A percentile compares a stretch with the other conserved stretches of the same genome.
phyloP scores from a whole-genome alignment of 2,329 filamentous ascomycete species.

The Neoarthrinium moseri region DNA sequence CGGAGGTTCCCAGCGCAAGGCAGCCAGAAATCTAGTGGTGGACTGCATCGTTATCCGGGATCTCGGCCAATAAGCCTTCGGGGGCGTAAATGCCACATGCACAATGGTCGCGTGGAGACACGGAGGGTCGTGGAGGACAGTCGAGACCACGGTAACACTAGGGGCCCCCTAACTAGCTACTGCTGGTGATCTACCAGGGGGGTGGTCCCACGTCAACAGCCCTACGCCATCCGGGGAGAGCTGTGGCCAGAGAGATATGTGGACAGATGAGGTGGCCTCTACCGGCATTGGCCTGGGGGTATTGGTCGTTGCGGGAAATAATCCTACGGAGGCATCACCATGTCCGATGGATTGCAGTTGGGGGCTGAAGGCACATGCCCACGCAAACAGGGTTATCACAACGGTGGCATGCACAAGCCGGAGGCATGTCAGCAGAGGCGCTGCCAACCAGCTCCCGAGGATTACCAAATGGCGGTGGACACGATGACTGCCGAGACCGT shows the following conservation, averaged over 20 bases:
- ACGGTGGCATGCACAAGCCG: neutral
- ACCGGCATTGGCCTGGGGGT: neutral
- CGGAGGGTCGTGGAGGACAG: neutral
- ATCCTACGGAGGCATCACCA: neutral
- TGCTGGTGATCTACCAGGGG: neutral
- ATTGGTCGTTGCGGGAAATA: no score
- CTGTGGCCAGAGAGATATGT: neutral
- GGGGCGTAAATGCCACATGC: conserved; percentile 9
- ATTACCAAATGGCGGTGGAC: neutral
- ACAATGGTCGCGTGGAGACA: conserved; percentile 8
- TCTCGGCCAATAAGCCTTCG: conserved; percentile 14
- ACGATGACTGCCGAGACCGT: neutral
- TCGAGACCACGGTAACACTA: no score
- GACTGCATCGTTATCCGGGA: conserved; percentile 12
- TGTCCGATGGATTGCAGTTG: neutral
- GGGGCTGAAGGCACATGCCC: neutral
- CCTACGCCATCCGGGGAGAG: conserved; percentile 2
- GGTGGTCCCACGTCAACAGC: conserved; percentile 1
- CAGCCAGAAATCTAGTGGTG: conserved; percentile 14
- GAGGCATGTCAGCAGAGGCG: neutral
- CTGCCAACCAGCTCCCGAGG: neutral
- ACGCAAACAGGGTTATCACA: neutral
- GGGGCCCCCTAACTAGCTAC: neutral
- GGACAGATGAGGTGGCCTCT: neutral
- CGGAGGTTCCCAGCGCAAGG: conserved; percentile 11